Base-by-base conservation (phyloP, 768 basidiomycete genomes). In the Chalciporus chontae region DNA sequence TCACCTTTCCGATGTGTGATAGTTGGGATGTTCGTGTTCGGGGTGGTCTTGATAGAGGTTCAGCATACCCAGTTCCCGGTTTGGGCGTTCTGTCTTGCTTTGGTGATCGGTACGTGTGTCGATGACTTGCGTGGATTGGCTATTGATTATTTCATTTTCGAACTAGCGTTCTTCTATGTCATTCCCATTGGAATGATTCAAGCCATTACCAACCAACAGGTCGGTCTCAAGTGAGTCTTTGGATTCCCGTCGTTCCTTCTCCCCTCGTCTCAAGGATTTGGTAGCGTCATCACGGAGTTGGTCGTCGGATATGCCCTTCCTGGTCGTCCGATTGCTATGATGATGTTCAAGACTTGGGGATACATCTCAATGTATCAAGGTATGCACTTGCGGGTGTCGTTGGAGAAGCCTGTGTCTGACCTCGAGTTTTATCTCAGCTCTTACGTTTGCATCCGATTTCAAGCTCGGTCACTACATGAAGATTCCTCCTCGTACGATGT, bases 261-360 rank as follows among this genome's bases (percentile, higher is more conserved):
- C 1, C 8, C 10, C 15, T 39, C 26, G 7, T 49, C 54, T 56
- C 29, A 63, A 8, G 8, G 8, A 39, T 18, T 6, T 43, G 24
- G 1, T 34, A 63, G 62, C 60, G 86, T 90, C 29, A 79, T 90
- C 48, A 81, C 86, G 0, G 87, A 90, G 60, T 73, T 90, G 32
- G 76, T 90, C 38, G 76, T 83, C 43, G 87, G 87, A 14, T 71
- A 69, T 39, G 62, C 69, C 9, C 64, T 77, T 19, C 77, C 77
- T 60, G 87, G 87, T 14, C 77, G 76, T 44, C 85, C 88, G 3
- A 76, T 87, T 50, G 85, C 87, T 0, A 81, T 86, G 79, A 85
- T 88, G 86, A 81, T 87, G 78, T 87, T 83, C 73, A 85, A 84
- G 70, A 83, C 77, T 4, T 86, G 77, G 69, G 83, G 81, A n/a